phyloP scores from a whole-genome alignment of 192 early-diverging fungal genomes.

The Gaertneriomyces sp. region DNA sequence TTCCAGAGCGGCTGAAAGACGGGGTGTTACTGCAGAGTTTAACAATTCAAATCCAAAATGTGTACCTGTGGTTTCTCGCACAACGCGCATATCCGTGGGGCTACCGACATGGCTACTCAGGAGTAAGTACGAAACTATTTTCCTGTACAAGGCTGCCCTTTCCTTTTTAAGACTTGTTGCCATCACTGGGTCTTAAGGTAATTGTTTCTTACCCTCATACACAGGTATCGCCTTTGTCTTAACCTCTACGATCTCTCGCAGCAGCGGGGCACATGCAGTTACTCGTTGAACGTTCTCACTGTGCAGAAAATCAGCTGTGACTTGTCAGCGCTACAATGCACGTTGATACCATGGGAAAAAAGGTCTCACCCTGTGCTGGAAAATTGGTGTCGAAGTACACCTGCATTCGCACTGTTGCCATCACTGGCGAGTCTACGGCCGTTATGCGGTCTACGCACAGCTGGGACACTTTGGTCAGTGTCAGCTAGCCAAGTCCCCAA shows the following conservation, averaged over 20 bases:
- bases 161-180: too few relatives aligned
- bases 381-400: slow-evolving; percentile 65
- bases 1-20: slow-evolving; percentile 50
- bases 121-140: slow-evolving; percentile 57
- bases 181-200: background rate
- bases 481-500: background rate
- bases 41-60: background rate
- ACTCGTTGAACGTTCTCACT: slow-evolving; percentile 47
- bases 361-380: slow-evolving; percentile 49
- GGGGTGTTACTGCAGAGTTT: background rate
- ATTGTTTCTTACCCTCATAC: slow-evolving; percentile 42
- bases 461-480: slow-evolving; percentile 16
- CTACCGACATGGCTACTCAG: slow-evolving; percentile 50
- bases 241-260: slow-evolving; percentile 50
- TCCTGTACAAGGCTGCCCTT: slow-evolving; percentile 46
- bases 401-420: slow-evolving; percentile 56
- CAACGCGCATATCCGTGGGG: slow-evolving; percentile 55
- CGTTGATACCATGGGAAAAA: background rate
- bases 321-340: background rate
- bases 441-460: slow-evolving; percentile 50
- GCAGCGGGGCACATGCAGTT: slow-evolving; percentile 38
- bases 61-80: slow-evolving; percentile 57
- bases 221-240: slow-evolving; percentile 44
- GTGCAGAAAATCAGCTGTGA: slow-evolving; percentile 53
- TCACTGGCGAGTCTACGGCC: slow-evolving; percentile 30